These are phyloP conservation scores for Scheffersomyces ergatensis DNA, from an alignment of 805 yeast genomes.

Conservation along the genomic window DNA sequence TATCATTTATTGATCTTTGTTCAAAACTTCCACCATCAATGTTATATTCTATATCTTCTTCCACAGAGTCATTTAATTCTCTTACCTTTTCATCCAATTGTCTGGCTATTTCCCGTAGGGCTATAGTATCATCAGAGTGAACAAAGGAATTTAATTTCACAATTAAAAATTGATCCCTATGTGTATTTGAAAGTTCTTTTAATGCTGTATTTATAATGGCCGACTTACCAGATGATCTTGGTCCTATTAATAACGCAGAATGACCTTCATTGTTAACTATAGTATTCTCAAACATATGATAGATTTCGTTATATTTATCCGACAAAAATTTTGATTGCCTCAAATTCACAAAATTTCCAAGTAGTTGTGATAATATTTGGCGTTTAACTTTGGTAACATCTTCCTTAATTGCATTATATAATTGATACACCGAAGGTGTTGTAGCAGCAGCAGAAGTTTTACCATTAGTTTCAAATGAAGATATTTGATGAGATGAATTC, in stretches of 20 bases:
- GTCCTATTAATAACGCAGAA: constrained; percentile 78
- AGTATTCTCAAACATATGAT: constrained; percentile 59
- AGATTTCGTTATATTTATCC: constrained; percentile 48
- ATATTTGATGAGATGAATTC: no score
- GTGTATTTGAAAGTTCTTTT: constrained; percentile 34
- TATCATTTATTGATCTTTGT: constrained; percentile 54
- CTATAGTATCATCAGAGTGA: constrained; percentile 73
- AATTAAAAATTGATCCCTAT: constrained; percentile 53
- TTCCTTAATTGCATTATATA: not conserved
- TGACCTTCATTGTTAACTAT: constrained; percentile 71
- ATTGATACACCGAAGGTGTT: no score
- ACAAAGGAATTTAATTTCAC: constrained; percentile 67
- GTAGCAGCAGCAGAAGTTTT: no score
- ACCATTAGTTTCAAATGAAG: no score
- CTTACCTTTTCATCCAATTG: constrained; percentile 58
- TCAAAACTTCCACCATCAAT: constrained; percentile 31
- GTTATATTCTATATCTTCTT: constrained; percentile 6
- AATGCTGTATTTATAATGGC: constrained; percentile 60
- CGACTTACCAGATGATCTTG: constrained; percentile 76
- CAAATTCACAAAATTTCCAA: constrained; percentile 15
- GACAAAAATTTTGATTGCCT: constrained; percentile 13
- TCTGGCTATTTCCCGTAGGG: constrained; percentile 80
- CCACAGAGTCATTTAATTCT: constrained; percentile 12
- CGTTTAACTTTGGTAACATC: constrained; percentile 14
- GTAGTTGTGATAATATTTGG: constrained; percentile 19